phyloP scores from a whole-genome alignment of 805 yeast species.

The Lachancea fermentati region DNA sequence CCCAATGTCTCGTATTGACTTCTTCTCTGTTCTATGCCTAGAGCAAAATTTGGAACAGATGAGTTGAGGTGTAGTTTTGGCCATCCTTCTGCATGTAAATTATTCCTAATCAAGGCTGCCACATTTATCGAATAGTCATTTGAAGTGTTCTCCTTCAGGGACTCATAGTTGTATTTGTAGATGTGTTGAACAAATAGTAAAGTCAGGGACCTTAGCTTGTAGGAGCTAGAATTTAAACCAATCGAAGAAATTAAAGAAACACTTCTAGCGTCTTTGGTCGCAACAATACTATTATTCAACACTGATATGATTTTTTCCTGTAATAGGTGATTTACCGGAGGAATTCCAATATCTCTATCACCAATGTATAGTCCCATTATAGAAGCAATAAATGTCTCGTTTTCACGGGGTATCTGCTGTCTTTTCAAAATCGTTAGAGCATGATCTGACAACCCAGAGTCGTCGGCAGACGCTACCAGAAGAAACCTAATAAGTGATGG shows the following conservation, averaged over 20 bases:
- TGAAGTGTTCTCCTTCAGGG: conserved; percentile 4
- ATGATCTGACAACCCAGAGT: conserved; percentile 46
- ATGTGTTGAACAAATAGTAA: conserved; percentile 64
- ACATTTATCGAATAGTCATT: conserved; percentile 38
- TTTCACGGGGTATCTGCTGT: conserved; percentile 47
- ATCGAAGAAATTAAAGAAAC: conserved; percentile 48
- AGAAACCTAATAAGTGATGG: conserved; percentile 41
- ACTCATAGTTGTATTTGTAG: conserved; percentile 29
- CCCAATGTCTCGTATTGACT: conserved; percentile 78
- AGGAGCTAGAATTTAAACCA: conserved; percentile 52
- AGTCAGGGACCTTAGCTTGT: conserved; percentile 50
- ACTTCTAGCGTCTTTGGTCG: conserved; percentile 35
- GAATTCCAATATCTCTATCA: conserved; percentile 32
- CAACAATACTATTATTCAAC: conserved; percentile 47
- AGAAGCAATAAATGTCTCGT: conserved; percentile 36
- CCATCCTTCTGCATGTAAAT: conserved; percentile 55
- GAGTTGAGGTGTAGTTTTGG: conserved; percentile 39
- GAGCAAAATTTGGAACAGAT: conserved; percentile 34
- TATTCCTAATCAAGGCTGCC: conserved; percentile 48
- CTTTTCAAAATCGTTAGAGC: conserved; percentile 50
- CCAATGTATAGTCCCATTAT: conserved; percentile 52
- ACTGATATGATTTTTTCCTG: conserved; percentile 52
- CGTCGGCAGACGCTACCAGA: conserved; percentile 60
- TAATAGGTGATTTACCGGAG: conserved; percentile 49
- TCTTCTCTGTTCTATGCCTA: conserved; percentile 44